Conservation (phyloP, 441 rosid genomes). For the Corymbia calophylla region DNA sequence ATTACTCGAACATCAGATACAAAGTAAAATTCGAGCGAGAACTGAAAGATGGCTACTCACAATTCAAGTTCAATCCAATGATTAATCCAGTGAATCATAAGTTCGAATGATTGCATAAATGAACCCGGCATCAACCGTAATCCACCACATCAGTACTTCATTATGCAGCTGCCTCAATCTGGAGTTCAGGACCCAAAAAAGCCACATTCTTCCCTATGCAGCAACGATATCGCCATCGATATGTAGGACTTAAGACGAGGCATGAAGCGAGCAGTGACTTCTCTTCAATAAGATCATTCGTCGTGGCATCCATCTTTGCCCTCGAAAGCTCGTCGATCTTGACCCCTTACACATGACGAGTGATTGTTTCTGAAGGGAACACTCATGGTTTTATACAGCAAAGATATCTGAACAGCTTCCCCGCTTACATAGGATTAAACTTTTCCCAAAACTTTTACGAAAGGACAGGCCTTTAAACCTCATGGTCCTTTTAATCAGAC, state of each 20-base stretch:
- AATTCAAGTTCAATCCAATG: background rate
- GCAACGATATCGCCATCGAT: background rate
- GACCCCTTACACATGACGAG: conserved; percentile 25
- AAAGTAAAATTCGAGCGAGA: background rate
- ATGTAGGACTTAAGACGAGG: conserved; percentile 2
- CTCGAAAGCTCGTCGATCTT: conserved; percentile 60
- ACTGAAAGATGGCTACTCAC: background rate
- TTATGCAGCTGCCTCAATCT: background rate
- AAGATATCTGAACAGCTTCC: too few relatives aligned
- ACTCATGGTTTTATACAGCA: too few relatives aligned
- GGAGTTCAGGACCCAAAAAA: background rate
- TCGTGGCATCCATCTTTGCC: conserved; percentile 66
- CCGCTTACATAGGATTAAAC: too few relatives aligned
- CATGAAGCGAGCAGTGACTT: conserved; percentile 52
- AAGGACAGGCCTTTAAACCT: too few relatives aligned
- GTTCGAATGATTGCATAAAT: background rate
- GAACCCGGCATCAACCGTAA: background rate
- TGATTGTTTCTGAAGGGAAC: too few relatives aligned
- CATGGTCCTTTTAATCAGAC: too few relatives aligned
- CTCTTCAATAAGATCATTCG: conserved; percentile 64
- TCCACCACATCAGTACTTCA: background rate
- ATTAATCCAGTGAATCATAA: background rate
- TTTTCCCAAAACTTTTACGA: too few relatives aligned
- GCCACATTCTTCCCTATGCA: background rate
- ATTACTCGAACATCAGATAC: too few relatives aligned